phyloP scores from a whole-genome alignment of 2,329 filamentous ascomycete genomes.

The Juglanconis sp. region DNA sequence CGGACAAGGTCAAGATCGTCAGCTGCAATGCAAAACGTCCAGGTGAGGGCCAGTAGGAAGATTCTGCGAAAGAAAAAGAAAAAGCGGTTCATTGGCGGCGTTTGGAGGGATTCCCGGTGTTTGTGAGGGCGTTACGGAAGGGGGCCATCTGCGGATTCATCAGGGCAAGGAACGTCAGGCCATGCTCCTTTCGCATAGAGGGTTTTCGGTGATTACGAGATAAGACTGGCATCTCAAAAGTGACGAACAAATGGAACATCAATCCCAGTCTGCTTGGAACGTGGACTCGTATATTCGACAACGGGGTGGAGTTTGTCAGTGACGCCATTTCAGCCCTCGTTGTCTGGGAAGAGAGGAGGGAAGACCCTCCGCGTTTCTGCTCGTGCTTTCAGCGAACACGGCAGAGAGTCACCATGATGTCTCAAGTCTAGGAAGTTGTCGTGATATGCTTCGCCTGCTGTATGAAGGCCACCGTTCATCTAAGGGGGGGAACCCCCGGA shows the following conservation, averaged over 20 bases:
- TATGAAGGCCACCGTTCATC: neutral
- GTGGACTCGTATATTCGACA: neutral
- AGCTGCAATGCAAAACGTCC: conserved; percentile 87
- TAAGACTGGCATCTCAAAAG: neutral
- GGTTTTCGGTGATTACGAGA: neutral
- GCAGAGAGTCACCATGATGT: no score
- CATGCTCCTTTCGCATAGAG: neutral
- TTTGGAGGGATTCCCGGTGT: neutral
- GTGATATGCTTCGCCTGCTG: neutral
- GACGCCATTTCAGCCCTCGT: neutral
- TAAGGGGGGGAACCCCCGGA: neutral
- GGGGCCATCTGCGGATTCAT: neutral
- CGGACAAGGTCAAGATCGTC: conserved; percentile 97
- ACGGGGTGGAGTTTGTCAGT: neutral
- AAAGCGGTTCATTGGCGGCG: neutral
- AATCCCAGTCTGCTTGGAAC: neutral
- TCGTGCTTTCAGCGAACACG: no score
- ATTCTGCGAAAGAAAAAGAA: neutral
- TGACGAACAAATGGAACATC: neutral
- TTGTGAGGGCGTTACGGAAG: neutral
- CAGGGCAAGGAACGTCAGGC: neutral
- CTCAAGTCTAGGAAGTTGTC: no score
- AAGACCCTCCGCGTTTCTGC: no score
- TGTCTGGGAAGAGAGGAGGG: no score
- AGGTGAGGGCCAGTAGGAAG: conserved; percentile 35